Percentiles rank a stretch among this genome's conserved stretches.
Evolutionary conservation across 805 yeast species (phyloP).

Genomic region (Lipomyces yamanashiensis): DNA sequence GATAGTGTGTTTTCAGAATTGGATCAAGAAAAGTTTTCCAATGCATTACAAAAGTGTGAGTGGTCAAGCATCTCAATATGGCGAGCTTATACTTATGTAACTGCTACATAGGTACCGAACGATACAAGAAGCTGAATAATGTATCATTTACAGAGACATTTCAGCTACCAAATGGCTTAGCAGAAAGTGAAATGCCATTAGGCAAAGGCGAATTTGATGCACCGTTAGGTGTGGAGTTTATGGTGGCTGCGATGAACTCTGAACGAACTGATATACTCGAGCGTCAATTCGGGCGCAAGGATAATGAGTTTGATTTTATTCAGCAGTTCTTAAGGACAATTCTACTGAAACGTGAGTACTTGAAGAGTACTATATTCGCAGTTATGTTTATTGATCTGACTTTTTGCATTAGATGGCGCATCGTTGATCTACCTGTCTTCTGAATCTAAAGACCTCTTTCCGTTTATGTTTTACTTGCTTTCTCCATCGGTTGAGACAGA

Average conservation of each 20-base stretch:
- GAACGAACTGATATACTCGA: conserved; percentile 35
- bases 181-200: conserved; percentile 39
- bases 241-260: conserved; percentile 38
- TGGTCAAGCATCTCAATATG: background rate
- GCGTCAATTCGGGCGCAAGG: conserved; percentile 36
- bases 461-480: conserved; percentile 24
- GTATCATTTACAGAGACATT: conserved; percentile 23
- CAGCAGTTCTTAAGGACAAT: conserved; percentile 43
- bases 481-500: conserved; percentile 18
- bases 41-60: conserved; percentile 31
- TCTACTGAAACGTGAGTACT: conserved; percentile 35
- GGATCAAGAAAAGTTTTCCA: conserved; percentile 27
- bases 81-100: background rate
- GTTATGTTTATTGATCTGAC: background rate
- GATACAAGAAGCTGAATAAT: conserved; percentile 33
- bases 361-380: background rate
- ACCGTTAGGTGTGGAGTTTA: conserved; percentile 41
- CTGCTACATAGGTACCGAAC: conserved; percentile 35
- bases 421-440: conserved; percentile 28
- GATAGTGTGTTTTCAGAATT: conserved; percentile 12
- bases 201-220: conserved; percentile 42
- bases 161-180: conserved; percentile 11
- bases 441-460: conserved; percentile 23
- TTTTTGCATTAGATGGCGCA: conserved; percentile 14
- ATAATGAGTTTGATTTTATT: conserved; percentile 40